A percentile compares a stretch with the other conserved stretches of the same genome.
Conservation (phyloP, 2,329 filamentous ascomycete genomes). For the Calonectria henricotiae region DNA sequence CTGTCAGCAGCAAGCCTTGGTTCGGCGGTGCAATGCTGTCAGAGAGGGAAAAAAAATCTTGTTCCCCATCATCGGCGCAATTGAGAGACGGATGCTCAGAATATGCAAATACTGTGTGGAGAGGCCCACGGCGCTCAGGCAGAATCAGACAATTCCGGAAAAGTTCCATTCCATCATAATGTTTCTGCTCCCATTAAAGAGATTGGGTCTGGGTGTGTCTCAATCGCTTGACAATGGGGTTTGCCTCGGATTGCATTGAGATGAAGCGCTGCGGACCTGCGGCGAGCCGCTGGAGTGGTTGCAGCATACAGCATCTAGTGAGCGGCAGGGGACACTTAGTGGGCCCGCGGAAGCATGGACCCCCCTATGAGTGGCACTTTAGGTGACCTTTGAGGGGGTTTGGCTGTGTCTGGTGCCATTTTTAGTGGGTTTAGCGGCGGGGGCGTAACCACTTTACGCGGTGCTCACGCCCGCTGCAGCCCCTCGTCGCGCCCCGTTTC, state of each 20-base stretch:
- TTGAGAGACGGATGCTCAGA: slow-evolving; percentile 39
- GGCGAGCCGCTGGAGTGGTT: slow-evolving; percentile 46
- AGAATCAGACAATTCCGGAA: slow-evolving; percentile 4
- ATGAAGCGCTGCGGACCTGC: slow-evolving; percentile 39
- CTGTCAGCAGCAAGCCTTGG: slow-evolving; percentile 47
- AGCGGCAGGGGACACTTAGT: slow-evolving; percentile 42
- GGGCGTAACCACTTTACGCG: slow-evolving; percentile 53
- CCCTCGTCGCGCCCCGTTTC: slow-evolving; percentile 53
- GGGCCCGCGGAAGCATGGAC: slow-evolving; percentile 26
- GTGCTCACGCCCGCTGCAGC: slow-evolving; percentile 48
- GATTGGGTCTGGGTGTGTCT: slow-evolving; percentile 34
- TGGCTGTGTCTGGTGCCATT: slow-evolving; percentile 32
- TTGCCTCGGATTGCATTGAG: slow-evolving; percentile 32
- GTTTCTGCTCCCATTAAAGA: not conserved
- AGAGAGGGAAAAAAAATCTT: slow-evolving; percentile 41
- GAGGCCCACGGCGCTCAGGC: slow-evolving; percentile 25
- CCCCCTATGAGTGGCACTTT: slow-evolving; percentile 24
- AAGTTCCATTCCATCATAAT: slow-evolving; percentile 26
- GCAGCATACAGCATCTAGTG: slow-evolving; percentile 39
- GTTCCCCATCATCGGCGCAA: slow-evolving; percentile 39
- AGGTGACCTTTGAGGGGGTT: slow-evolving; percentile 3
- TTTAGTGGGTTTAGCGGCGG: slow-evolving; percentile 51
- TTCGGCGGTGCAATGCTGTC: slow-evolving; percentile 41
- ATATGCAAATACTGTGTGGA: slow-evolving; percentile 15
- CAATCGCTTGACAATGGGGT: slow-evolving; percentile 40